Evolutionary conservation across 306 rosid genomes (phyloP), one percentile per base, ranked within the genome.

Genomic region (Inga leiocalycina): DNA sequence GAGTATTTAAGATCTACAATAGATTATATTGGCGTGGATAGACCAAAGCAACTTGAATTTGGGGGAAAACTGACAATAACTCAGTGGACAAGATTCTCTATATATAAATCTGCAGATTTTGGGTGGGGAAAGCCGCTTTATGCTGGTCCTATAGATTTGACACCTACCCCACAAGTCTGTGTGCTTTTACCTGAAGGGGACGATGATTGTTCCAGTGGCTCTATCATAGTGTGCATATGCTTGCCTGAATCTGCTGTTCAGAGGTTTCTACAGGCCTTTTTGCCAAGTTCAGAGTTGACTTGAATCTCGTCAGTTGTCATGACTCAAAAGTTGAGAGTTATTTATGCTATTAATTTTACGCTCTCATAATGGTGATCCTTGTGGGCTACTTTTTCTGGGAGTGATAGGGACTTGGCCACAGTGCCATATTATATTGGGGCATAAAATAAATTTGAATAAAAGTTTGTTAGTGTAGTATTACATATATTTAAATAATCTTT

Each of bases 121-220:
- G 99, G 99, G 22, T 92, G 97, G 97, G 99, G 97, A 19, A 88
- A 73, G 56, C 98, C 98, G 27, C 35, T 87, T 0, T 94, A 92
- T 89, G 98, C 97, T 11, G 99, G 99, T 59, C 98, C 99, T 43
- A 89, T 94, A 8, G 94, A 96, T 81, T 85, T 96, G 66, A 92
- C 98, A 37, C 99, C 97, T 1, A 94, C 98, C 0, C 98, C 99
- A 44, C 98, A 96, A 82, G 97, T 96, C 56, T 96, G 97, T 82
- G 97, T 96, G 8, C 84, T 96, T 76, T 84, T 94, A 71, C 97
- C 99, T 13, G 97, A 88, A 81, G 94, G 93, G 0, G 87, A 87
- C 12, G 91, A 71, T 59, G 89, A 82, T 79, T 71, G 56, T 44
- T 84, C 77, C 34, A 71, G 22, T 20, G 92, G 93, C 6, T 83